Conservation (phyloP, 2,329 filamentous ascomycete species). For the Zarea fungicola region DNA sequence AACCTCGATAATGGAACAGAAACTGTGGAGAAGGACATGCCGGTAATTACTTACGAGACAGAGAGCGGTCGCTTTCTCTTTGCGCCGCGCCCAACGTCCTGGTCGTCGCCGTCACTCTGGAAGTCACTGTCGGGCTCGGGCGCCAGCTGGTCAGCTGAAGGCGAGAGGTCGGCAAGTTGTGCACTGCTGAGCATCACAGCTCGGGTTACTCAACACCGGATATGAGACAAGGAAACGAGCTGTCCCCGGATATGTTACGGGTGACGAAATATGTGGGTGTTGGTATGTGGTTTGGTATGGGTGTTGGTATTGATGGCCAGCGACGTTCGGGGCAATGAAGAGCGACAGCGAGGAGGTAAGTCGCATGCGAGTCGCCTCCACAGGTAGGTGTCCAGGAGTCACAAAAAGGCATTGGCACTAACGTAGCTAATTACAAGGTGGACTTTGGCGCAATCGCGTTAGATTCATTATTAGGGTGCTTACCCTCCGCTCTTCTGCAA, state of each 20-base stretch:
- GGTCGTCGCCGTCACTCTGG: conserved; percentile 43
- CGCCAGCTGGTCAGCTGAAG: conserved; percentile 26
- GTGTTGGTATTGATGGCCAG: no score
- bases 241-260: neutral
- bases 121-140: conserved; percentile 45
- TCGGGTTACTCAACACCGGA: conserved; percentile 2
- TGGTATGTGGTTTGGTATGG: neutral
- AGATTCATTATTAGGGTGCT: no score
- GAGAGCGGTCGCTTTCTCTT: conserved; percentile 59
- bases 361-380: neutral
- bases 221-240: neutral
- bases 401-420: neutral
- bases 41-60: conserved; percentile 45
- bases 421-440: neutral
- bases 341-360: conserved; percentile 16
- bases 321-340: conserved; percentile 16
- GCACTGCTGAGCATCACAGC: conserved; percentile 1
- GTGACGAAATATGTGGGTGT: neutral
- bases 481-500: no score
- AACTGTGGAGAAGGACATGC: conserved; percentile 10
- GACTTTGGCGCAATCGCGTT: no score
- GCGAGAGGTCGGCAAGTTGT: conserved; percentile 17
- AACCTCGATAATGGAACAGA: neutral
- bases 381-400: neutral
- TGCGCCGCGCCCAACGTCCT: conserved; percentile 37